Evolutionary conservation across 495 filamentous ascomycete genomes (phyloP).

Genomic region (Neurospora sp.): DNA sequence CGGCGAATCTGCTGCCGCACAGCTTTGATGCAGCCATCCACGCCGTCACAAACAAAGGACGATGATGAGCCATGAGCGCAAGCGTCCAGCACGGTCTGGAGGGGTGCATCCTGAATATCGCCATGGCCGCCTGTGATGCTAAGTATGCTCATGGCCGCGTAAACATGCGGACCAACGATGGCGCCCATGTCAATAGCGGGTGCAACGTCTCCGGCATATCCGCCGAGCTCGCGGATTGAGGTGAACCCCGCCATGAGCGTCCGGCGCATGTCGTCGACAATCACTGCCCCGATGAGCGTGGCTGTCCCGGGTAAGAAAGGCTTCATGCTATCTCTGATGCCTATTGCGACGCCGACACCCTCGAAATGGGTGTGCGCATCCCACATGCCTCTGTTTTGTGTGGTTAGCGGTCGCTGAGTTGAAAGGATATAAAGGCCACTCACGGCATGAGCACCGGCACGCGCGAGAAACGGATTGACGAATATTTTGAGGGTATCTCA

Average conservation of each 20-base stretch:
- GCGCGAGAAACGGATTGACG: slow-evolving; percentile 1
- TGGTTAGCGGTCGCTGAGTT: background rate
- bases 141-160: slow-evolving; percentile 29
- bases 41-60: slow-evolving; percentile 31
- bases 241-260: slow-evolving; percentile 42
- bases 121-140: slow-evolving; percentile 42
- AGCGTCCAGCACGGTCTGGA: slow-evolving; percentile 22
- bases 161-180: slow-evolving; percentile 40
- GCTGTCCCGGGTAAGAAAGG: slow-evolving; percentile 1
- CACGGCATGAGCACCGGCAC: slow-evolving; percentile 42
- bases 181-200: slow-evolving; percentile 35
- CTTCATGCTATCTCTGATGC: slow-evolving; percentile 1
- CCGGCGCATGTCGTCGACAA: slow-evolving; percentile 11
- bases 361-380: slow-evolving; percentile 41
- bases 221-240: slow-evolving; percentile 41
- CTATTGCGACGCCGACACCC: slow-evolving; percentile 6
- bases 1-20: slow-evolving; percentile 40
- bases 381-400: slow-evolving; percentile 32
- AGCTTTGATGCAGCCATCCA: slow-evolving; percentile 34
- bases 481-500: slow-evolving; percentile 27
- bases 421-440: slow-evolving; percentile 32
- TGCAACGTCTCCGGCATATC: slow-evolving; percentile 32
- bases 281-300: slow-evolving; percentile 4
- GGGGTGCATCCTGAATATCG: slow-evolving; percentile 30
- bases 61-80: slow-evolving; percentile 4